Evolutionary conservation across 1,139 yeast genomes (phyloP).

Genomic region (Saccharomyces pastorianus): DNA sequence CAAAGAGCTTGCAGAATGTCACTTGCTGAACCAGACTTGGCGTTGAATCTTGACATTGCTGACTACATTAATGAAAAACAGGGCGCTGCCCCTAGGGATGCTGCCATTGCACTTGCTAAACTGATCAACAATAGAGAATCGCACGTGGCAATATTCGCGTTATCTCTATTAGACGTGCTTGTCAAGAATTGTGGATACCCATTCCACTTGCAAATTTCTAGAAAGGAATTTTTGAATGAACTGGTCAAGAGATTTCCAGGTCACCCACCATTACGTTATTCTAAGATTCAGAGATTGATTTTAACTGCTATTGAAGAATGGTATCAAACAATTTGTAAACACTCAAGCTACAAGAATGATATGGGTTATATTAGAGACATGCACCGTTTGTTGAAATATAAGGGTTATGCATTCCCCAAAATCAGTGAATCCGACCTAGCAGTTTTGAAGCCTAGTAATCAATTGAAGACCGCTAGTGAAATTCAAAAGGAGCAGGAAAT

Average conservation of each 20-base stretch:
- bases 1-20: constrained; percentile 83
- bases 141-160: constrained; percentile 54
- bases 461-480: constrained; percentile 77
- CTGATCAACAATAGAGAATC: constrained; percentile 73
- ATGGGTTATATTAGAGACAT: constrained; percentile 86
- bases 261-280: constrained; percentile 76
- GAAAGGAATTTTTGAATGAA: constrained; percentile 89
- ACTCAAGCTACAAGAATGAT: constrained; percentile 82
- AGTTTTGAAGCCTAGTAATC: constrained; percentile 79
- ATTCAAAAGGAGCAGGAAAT: constrained; percentile 82
- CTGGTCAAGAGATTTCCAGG: constrained; percentile 89
- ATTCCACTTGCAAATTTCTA: constrained; percentile 83
- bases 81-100: constrained; percentile 84
- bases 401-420: constrained; percentile 86
- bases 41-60: constrained; percentile 80
- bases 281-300: constrained; percentile 71
- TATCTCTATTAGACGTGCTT: constrained; percentile 62
- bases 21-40: constrained; percentile 76
- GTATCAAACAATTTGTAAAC: constrained; percentile 88
- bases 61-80: constrained; percentile 87
- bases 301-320: constrained; percentile 90
- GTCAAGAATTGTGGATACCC: constrained; percentile 98
- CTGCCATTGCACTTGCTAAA: constrained; percentile 78
- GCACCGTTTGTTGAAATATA: constrained; percentile 79
- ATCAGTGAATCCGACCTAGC: constrained; percentile 84